Evolutionary conservation across 257 asterid species (phyloP).

Genomic region (Petunia secreta): DNA sequence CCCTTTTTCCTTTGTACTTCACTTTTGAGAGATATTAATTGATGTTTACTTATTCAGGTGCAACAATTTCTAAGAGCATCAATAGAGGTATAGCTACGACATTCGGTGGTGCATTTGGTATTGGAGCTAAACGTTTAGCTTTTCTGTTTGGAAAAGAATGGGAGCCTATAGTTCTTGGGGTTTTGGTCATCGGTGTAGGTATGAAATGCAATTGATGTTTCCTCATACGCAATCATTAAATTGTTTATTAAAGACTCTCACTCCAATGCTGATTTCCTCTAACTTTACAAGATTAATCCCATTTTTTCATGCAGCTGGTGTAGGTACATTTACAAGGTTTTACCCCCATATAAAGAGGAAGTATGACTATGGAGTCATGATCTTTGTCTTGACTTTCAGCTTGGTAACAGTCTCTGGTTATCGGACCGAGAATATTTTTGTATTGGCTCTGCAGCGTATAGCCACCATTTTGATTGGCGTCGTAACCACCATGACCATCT

Average conservation of each 20-base stretch:
- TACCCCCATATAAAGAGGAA: slow-evolving; percentile 58
- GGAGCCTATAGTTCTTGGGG: slow-evolving; percentile 63
- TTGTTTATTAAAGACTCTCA: background rate
- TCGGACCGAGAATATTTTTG: slow-evolving; percentile 48
- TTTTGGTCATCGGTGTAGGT: slow-evolving; percentile 71
- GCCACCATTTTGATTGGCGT: slow-evolving; percentile 63
- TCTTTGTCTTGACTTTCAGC: slow-evolving; percentile 69
- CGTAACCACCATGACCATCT: slow-evolving; percentile 54
- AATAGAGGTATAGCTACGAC: slow-evolving; percentile 71
- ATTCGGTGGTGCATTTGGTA: slow-evolving; percentile 66
- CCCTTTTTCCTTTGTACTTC: too few species aligned
- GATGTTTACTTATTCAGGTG: slow-evolving; percentile 45
- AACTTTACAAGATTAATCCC: background rate
- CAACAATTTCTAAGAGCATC: slow-evolving; percentile 63
- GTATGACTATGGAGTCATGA: slow-evolving; percentile 71
- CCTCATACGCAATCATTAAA: background rate
- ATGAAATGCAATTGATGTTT: background rate
- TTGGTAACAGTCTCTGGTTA: slow-evolving; percentile 68
- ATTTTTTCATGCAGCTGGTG: slow-evolving; percentile 43
- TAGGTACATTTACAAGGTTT: slow-evolving; percentile 59
- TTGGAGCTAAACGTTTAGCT: slow-evolving; percentile 75
- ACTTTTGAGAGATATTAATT: too few species aligned
- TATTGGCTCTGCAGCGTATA: slow-evolving; percentile 58
- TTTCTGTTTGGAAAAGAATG: slow-evolving; percentile 57
- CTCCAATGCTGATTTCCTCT: too few species aligned